A percentile compares a stretch with the other conserved stretches of the same genome.
These are phyloP conservation scores for Serendipita sp. DNA, from an alignment of 1,284 basidiomycete genomes.

Conservation along the genomic window DNA sequence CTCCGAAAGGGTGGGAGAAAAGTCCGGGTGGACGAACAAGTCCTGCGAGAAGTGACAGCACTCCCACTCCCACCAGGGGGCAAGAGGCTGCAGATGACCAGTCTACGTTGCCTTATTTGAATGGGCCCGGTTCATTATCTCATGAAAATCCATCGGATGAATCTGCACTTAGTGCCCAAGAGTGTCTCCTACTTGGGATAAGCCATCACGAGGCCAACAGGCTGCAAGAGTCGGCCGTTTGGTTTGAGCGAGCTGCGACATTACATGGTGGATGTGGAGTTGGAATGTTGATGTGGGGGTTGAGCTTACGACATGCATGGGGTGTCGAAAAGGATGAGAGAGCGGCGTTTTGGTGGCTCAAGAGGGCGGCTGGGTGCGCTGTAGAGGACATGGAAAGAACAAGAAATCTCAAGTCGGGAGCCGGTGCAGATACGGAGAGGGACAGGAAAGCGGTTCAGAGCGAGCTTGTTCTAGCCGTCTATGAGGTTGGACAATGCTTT, in stretches of 20 bases:
- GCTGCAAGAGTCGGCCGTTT: slow-evolving; percentile 55
- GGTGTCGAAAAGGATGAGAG: slow-evolving; percentile 65
- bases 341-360: slow-evolving; percentile 70
- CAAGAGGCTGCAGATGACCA: background rate
- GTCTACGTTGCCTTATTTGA: background rate
- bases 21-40: background rate
- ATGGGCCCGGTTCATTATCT: background rate
- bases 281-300: slow-evolving; percentile 87
- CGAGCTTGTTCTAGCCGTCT: slow-evolving; percentile 77
- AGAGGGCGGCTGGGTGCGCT: slow-evolving; percentile 65
- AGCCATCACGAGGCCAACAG: slow-evolving; percentile 67
- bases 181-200: slow-evolving; percentile 65
- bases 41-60: slow-evolving; percentile 7
- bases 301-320: slow-evolving; percentile 82
- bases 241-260: slow-evolving; percentile 70
- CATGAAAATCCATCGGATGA: background rate
- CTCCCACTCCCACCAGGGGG: background rate
- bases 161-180: slow-evolving; percentile 21
- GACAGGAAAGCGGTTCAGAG: slow-evolving; percentile 39
- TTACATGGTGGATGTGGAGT: slow-evolving; percentile 68
- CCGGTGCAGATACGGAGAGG: slow-evolving; percentile 16
- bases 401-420: slow-evolving; percentile 24
- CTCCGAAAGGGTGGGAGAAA: slow-evolving; percentile 3
- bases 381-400: slow-evolving; percentile 61
- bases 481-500: slow-evolving; percentile 86